Evolutionary conservation across 495 filamentous ascomycete genomes (phyloP), one percentile per base, ranked within the genome.

Genomic region (Lepraria neglecta): DNA sequence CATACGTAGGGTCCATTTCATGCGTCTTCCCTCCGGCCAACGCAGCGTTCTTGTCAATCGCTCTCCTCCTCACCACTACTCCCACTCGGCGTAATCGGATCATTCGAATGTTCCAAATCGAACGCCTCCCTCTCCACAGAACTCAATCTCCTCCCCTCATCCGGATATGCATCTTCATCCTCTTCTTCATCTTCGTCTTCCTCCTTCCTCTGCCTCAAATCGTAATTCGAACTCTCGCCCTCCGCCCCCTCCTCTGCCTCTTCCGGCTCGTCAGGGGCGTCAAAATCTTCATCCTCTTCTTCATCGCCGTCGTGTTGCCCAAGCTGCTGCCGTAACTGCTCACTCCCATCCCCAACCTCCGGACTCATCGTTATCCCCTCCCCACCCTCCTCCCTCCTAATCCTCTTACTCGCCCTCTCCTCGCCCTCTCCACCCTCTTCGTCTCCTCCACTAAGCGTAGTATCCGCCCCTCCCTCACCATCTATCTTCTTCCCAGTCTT

Each of bases 81-180:
- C 30, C 52, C n/a, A 57, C 53, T 44, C 12, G 82, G 82, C 68
- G 86, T 82, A 62, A 85, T 78, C 58, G 83, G 78, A 17, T 87
- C 80, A 30, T 78, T 77, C 14, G 67, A 71, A 19, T 63, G n/a
- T 21, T 11, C 33, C 43, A 43, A 21, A 58, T 57, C 43, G 33
- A 62, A 61, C 31, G 43, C 58, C 45, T 61, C 58, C n/a, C 50
- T 51, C 58, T 61, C 58, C 63, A 63, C 59, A 15, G 12, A 19
- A 53, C 62, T 54, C 28, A 54, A 30, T 28, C 62, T 21, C 30
- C 47, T 48, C 28, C 84, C 83, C 67, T 88, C 84, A 64, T 87
- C 80, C 60, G 85, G 80, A 19, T 87, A 81, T 31, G 78, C 78
- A 19, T 69, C 72, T 21, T 68, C 68, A 6, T 66, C 55, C 24